Evolutionary conservation across 306 rosid genomes (phyloP).

Genomic region (Fragaria vesca): DNA sequence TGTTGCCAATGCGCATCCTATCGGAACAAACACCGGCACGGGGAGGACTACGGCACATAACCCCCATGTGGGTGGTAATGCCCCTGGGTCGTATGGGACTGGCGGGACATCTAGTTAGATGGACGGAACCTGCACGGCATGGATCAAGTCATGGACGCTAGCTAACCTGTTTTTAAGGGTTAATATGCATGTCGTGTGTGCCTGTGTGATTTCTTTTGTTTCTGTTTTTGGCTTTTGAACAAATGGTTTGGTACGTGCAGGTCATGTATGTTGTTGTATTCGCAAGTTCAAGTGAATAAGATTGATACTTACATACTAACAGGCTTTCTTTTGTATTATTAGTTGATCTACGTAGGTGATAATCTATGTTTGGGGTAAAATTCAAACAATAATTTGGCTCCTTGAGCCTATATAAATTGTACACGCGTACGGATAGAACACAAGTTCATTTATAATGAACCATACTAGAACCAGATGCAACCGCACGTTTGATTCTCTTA

Average conservation of each 20-base stretch:
- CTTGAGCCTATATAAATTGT: too few relatives aligned
- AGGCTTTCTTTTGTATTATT: too few relatives aligned
- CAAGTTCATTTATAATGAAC: too few relatives aligned
- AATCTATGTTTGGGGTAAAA: too few relatives aligned
- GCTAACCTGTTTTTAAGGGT: not conserved
- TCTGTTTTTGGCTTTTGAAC: not conserved
- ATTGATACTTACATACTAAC: not conserved
- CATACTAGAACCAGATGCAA: too few relatives aligned
- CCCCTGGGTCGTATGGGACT: slow-evolving; percentile 22
- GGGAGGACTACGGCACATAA: slow-evolving; percentile 33
- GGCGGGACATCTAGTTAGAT: slow-evolving; percentile 35
- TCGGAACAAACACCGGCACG: slow-evolving; percentile 30
- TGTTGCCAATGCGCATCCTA: slow-evolving; percentile 17
- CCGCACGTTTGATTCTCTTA: too few relatives aligned
- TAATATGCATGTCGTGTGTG: not conserved
- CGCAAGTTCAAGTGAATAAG: not conserved
- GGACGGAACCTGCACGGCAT: not conserved
- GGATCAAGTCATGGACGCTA: not conserved
- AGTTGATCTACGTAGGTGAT: too few relatives aligned
- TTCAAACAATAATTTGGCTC: too few relatives aligned
- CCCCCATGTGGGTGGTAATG: slow-evolving; percentile 15
- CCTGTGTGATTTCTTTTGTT: not conserved
- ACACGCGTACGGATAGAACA: too few relatives aligned
- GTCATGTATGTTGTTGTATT: not conserved
- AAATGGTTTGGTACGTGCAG: not conserved